Base-by-base conservation (phyloP, 208 protist genomes). In the Zelonia costaricensis region DNA sequence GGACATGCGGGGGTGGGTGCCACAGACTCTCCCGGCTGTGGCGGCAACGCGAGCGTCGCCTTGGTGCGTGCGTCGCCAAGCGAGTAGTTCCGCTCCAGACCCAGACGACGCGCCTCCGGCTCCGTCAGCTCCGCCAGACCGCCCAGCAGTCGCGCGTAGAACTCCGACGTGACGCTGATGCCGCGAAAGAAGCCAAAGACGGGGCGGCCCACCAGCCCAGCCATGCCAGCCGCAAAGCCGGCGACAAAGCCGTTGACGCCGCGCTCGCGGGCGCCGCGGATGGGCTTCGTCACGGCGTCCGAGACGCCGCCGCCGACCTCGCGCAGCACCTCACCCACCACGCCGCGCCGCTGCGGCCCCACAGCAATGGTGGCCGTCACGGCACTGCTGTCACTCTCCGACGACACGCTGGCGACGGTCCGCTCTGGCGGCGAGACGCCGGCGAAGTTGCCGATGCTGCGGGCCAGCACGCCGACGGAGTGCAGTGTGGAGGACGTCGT, bases 401-500 rank as follows among this genome's bases (percentile, higher is more conserved):
- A 43, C 16, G 20, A 22, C n/a, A 43, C 28, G 12, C 18, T 6
- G 13, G 25, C 15, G 9, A 35, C 22, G 5, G 31, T 0, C 15
- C 22, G 0, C 5, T 18, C n/a, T 8, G 4, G 22, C 22, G 43
- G 30, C 22, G 49, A 25, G 43, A 36, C 12, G 22, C 57, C 62
- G 10, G 58, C 70, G 0, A 86, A 44, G 27, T 76, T 88, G 36
- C 78, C 72, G 40, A 85, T 75, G 40, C 85, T 85, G 1, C 73
- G 61, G 1, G 82, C 85, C 25, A 94, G 45, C 27, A 87, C 69
- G 25, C 80, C 72, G 10, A 94, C 76, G 9, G 80, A 85, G 75
- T 92, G 85, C 44, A 94, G 49, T 13, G 85, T 86, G 9, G 83
- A 88, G 8, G 88, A 83, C 2, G 76, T 71, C 12, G 84, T 82